Percentiles rank a stretch among this genome's conserved stretches.
phyloP scores from a whole-genome alignment of 352 stramenopile genomes.

The Globisporangium paddicum region DNA sequence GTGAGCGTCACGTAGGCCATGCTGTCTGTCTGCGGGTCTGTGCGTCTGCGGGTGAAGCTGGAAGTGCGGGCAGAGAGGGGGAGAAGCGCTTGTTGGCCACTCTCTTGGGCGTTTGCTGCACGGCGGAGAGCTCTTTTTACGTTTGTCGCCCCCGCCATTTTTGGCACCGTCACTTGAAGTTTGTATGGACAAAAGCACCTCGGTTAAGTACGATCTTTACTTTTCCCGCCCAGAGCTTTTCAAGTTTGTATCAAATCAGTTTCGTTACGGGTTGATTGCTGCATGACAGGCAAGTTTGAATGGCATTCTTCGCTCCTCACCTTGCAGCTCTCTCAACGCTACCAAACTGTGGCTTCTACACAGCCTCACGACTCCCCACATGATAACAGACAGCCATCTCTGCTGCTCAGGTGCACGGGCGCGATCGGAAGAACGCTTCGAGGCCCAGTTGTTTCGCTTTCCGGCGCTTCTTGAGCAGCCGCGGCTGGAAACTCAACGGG shows the following conservation, averaged over 20 bases:
- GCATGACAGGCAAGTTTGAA: neutral
- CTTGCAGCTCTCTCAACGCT: neutral
- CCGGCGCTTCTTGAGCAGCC: conserved; percentile 14
- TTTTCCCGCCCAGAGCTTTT: conserved; percentile 5
- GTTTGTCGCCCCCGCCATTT: neutral
- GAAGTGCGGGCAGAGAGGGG: neutral
- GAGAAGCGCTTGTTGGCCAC: neutral
- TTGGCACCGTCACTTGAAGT: conserved; percentile 3
- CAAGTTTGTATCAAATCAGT: too few relatives aligned
- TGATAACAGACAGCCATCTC: neutral
- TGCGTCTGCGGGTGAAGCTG: neutral
- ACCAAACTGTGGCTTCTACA: neutral
- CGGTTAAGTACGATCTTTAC: conserved; percentile 2
- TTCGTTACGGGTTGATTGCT: too few relatives aligned
- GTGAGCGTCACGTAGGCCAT: conserved; percentile 90
- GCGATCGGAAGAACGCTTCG: conserved; percentile 10
- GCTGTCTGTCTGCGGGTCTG: neutral
- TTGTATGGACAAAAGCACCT: neutral
- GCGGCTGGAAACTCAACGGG: conserved; percentile 10
- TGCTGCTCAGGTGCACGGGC: conserved; percentile 5
- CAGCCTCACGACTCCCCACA: too few relatives aligned
- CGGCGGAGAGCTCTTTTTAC: neutral
- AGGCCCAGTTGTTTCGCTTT: conserved; percentile 12
- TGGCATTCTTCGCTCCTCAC: too few relatives aligned
- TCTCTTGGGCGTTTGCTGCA: neutral